phyloP scores from a whole-genome alignment of 768 basidiomycete genomes.

The Suillus ampliporus region DNA sequence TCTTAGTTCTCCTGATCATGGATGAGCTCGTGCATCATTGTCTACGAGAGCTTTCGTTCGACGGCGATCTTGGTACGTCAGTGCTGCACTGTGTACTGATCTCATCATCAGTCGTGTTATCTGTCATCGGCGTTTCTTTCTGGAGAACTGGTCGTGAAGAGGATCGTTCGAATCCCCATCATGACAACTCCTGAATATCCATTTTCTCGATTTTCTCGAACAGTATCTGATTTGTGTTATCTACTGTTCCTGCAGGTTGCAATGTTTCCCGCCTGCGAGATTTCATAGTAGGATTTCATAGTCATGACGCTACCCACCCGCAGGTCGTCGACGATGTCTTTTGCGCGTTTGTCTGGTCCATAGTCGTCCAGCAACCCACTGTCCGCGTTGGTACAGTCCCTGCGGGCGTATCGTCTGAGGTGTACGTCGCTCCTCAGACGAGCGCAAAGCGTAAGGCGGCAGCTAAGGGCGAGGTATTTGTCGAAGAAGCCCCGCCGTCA shows the following conservation, averaged over 20 bases:
- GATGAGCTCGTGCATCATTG: conserved; percentile 87
- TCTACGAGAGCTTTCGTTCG: conserved; percentile 86
- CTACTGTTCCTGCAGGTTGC: conserved; percentile 58
- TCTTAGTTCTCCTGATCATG: conserved; percentile 47
- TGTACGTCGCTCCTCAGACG: conserved; percentile 78
- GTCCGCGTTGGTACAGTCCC: conserved; percentile 78
- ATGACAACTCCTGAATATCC: conserved; percentile 24
- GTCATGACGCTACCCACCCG: conserved; percentile 37
- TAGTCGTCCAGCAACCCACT: conserved; percentile 75
- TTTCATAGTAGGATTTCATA: conserved; percentile 73
- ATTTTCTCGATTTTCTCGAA: conserved; percentile 27
- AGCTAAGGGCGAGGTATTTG: conserved; percentile 55
- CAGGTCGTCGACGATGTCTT: conserved; percentile 80
- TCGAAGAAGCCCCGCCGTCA: conserved; percentile 48
- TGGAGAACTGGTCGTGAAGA: conserved; percentile 7
- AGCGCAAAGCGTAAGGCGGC: conserved; percentile 71
- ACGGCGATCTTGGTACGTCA: conserved; percentile 85
- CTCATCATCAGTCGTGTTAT: background rate
- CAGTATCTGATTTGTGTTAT: conserved; percentile 17
- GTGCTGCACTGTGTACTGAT: background rate
- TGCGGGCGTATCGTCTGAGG: conserved; percentile 61
- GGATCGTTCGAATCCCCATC: conserved; percentile 52
- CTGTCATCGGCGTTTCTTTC: conserved; percentile 1
- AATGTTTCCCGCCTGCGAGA: conserved; percentile 72
- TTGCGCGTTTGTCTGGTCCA: conserved; percentile 81